Evolutionary conservation across 1,284 basidiomycete genomes (phyloP).

Genomic region (Heterobasidion irregulare): DNA sequence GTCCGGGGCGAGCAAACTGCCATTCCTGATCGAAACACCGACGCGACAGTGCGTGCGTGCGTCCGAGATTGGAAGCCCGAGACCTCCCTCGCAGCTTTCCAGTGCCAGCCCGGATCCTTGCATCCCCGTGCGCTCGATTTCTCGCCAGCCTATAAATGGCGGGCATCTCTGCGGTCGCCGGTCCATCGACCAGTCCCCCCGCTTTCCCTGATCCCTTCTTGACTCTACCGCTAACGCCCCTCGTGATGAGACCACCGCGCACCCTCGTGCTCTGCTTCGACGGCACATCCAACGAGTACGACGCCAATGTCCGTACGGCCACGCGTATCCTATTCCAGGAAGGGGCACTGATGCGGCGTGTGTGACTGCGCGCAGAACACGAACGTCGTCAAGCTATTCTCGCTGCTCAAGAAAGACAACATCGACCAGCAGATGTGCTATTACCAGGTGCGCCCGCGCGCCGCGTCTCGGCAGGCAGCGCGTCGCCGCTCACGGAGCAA

Average conservation of each 20-base stretch:
- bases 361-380: constrained; percentile 39
- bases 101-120: no score
- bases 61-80: no score
- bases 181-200: neutral
- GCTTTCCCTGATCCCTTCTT: neutral
- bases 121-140: no score
- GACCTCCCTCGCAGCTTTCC: no score
- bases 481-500: neutral
- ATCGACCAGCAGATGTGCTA: constrained; percentile 51
- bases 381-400: constrained; percentile 63
- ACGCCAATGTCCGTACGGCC: constrained; percentile 20
- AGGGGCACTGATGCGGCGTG: neutral
- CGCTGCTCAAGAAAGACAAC: constrained; percentile 50
- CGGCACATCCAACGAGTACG: constrained; percentile 47
- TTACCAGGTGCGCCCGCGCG: constrained; percentile 42
- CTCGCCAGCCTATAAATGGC: no score
- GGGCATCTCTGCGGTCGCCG: neutral
- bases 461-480: neutral
- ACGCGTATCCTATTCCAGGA: neutral
- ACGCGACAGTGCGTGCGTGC: no score
- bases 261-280: constrained; percentile 58
- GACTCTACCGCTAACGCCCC: neutral
- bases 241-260: constrained; percentile 18
- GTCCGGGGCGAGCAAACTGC: no score
- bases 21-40: no score